Conservation (phyloP, 805 yeast species). For the Sungouiella thailandica region DNA sequence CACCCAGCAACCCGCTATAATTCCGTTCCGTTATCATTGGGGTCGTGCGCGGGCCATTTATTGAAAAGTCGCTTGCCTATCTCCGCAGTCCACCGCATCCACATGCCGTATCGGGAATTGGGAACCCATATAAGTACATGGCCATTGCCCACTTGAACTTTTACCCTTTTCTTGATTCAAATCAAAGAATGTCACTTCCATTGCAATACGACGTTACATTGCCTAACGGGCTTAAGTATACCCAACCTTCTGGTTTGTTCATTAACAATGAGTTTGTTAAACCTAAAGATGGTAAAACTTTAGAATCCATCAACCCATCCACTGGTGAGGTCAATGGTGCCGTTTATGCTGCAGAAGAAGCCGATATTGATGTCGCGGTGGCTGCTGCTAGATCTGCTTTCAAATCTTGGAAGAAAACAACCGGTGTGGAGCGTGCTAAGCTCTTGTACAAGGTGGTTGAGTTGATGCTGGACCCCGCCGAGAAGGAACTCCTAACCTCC, state of each 20-base stretch:
- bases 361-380: constrained; percentile 40
- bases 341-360: constrained; percentile 38
- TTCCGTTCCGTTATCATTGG: too few species aligned
- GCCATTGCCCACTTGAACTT: too few species aligned
- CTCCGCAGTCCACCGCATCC: not conserved
- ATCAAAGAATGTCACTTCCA: constrained; percentile 27
- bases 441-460: constrained; percentile 36
- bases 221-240: constrained; percentile 47
- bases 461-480: constrained; percentile 27
- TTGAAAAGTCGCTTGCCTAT: too few species aligned
- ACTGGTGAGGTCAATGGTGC: constrained; percentile 40
- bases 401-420: constrained; percentile 42
- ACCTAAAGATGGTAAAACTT: constrained; percentile 21
- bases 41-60: too few species aligned
- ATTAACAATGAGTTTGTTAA: constrained; percentile 44
- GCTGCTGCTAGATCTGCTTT: constrained; percentile 35
- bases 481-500: constrained; percentile 24
- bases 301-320: constrained; percentile 40
- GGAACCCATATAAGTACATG: not conserved
- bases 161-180: not conserved
- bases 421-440: constrained; percentile 39
- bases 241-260: constrained; percentile 61
- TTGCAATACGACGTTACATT: constrained; percentile 36
- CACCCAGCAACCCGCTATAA: too few species aligned
- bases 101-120: not conserved